Evolutionary conservation across 371 early-diverging fungal species (phyloP), one percentile per base, ranked within the genome.

Genomic region (Mucor irregularis): DNA sequence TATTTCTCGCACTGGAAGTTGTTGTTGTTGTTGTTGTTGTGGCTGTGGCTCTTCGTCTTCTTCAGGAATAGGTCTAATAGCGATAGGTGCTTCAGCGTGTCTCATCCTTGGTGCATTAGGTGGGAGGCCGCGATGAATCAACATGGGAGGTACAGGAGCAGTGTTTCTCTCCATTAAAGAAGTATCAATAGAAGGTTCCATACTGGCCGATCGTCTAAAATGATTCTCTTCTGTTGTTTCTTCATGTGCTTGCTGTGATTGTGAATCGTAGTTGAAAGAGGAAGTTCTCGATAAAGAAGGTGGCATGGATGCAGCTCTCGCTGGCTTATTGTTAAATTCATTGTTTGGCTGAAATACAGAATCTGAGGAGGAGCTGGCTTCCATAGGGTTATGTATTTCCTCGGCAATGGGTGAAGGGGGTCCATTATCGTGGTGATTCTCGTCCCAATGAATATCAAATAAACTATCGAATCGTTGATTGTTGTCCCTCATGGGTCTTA

Each of bases 101-200:
- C 62, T 38, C 16, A 62, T 42, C 28, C 52, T 33, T 1, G 62
- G 62, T 0, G 62, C 62, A 48, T 47, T 10, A 42, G 62, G 62
- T 1, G 62, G 57, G 6, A 47, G 39, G 8, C 53, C 53, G 17
- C 28, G 40, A 43, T 21, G 28, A 17, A 38, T 24, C 0, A 17
- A 29, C 17, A 34, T 3, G 7, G 46, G 7, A n/a, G n/a, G n/a
- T n/a, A n/a, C n/a, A n/a, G n/a, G n/a, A n/a, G n/a, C n/a, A n/a
- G n/a, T n/a, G n/a, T n/a, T n/a, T n/a, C n/a, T n/a, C 17, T 30
- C 14, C 14, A 6, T 16, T 9, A 14, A 19, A 2, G 29, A 33
- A 16, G 24, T 58, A 17, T 60, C 40, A 28, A 49, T 44, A 4
- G 25, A 49, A 0, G 55, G 59, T 28, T 64, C 55, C 44, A 57